Conservation (phyloP, 2,329 filamentous ascomycete species). For the Cryphonectria carpinicola region DNA sequence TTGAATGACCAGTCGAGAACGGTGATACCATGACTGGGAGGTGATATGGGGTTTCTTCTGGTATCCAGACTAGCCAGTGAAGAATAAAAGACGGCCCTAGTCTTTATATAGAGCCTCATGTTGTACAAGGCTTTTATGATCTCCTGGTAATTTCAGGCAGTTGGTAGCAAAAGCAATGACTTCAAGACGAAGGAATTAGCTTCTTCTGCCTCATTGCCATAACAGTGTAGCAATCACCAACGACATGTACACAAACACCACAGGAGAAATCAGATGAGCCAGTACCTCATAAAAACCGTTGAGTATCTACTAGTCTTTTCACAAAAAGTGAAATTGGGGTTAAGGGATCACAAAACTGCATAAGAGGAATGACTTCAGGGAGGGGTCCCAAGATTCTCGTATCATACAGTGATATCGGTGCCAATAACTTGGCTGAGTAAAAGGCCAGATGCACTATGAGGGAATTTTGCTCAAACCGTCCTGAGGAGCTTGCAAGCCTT, state of each 20-base stretch:
- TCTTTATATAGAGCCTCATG: not conserved
- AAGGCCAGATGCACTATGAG: not conserved
- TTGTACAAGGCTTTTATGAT: not conserved
- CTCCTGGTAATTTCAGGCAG: not conserved
- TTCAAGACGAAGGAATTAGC: not conserved
- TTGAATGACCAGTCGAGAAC: not conserved
- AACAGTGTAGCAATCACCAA: not conserved
- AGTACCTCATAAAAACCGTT: not conserved
- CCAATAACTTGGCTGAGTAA: not conserved
- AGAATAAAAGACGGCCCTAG: not conserved
- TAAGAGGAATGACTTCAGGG: not conserved
- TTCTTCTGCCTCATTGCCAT: not conserved
- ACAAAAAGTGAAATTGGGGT: not conserved
- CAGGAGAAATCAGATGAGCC: constrained; percentile 6
- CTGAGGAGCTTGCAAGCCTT: not conserved
- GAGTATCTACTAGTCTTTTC: constrained; percentile 10
- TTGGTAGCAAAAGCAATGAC: constrained; percentile 7
- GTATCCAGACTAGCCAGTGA: too few relatives aligned
- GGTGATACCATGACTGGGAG: not conserved
- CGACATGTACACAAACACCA: not conserved
- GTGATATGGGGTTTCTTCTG: not conserved
- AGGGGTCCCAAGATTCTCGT: not conserved
- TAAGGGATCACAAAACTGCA: not conserved
- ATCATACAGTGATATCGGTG: not conserved
- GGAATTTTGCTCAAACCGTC: not conserved